Conservation (phyloP, 805 yeast species). For the Kuraishia cidri region DNA sequence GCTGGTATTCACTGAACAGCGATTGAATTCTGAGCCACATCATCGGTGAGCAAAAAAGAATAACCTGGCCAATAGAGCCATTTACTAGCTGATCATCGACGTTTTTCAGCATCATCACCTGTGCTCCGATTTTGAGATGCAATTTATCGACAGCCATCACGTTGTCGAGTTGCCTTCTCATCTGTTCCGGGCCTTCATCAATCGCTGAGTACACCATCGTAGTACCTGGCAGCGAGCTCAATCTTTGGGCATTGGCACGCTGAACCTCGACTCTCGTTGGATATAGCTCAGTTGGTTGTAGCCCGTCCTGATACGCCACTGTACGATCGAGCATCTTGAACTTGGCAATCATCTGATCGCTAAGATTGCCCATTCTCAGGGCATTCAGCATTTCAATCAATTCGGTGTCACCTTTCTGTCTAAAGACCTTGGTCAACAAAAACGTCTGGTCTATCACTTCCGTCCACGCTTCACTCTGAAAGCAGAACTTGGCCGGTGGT, state of each 20-base stretch:
- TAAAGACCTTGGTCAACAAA: slow-evolving; percentile 54
- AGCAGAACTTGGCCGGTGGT: slow-evolving; percentile 40
- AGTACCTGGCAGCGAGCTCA: slow-evolving; percentile 35
- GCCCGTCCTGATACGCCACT: slow-evolving; percentile 41
- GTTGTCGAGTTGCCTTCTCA: slow-evolving; percentile 24
- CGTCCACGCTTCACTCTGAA: slow-evolving; percentile 59
- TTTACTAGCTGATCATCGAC: slow-evolving; percentile 72
- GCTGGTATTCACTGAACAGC: not conserved
- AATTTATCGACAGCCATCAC: slow-evolving; percentile 68
- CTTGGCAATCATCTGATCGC: slow-evolving; percentile 33
- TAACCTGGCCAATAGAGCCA: slow-evolving; percentile 81
- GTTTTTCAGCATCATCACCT: slow-evolving; percentile 90
- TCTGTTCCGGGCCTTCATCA: slow-evolving; percentile 41
- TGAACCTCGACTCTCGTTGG: slow-evolving; percentile 71
- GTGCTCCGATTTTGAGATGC: slow-evolving; percentile 77
- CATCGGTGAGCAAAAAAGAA: slow-evolving; percentile 26
- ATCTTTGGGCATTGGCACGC: slow-evolving; percentile 44
- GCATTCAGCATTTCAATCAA: slow-evolving; percentile 72
- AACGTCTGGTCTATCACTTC: slow-evolving; percentile 47
- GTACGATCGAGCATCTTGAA: slow-evolving; percentile 46
- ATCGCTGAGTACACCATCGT: slow-evolving; percentile 32
- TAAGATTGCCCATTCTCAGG: slow-evolving; percentile 55
- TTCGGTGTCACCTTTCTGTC: slow-evolving; percentile 67
- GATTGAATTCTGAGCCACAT: slow-evolving; percentile 1
- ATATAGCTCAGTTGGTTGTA: slow-evolving; percentile 67